Percentiles rank a stretch among this genome's conserved stretches.
phyloP scores from a whole-genome alignment of 202 grass and related monocot genomes.

The Elaeis oleifera region DNA sequence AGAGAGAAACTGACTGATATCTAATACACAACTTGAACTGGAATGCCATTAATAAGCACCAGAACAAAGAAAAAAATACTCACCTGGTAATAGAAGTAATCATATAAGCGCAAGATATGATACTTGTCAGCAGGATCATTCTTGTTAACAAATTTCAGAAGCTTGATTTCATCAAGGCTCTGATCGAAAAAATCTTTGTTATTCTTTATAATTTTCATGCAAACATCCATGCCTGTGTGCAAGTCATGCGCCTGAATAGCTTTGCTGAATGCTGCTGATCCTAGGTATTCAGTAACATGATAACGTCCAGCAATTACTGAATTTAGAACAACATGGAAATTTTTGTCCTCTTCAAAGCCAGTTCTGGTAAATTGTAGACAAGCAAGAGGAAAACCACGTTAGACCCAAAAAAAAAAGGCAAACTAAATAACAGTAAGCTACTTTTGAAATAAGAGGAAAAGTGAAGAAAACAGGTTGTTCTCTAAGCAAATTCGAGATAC shows the following conservation, averaged over 20 bases:
- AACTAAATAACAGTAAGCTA: neutral
- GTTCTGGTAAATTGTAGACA: constrained; percentile 29
- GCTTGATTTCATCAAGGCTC: constrained; percentile 99
- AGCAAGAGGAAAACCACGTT: constrained; percentile 12
- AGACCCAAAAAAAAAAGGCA: constrained; percentile 8
- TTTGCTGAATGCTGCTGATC: constrained; percentile 56
- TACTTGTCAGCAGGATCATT: constrained; percentile 93
- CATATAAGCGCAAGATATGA: constrained; percentile 90
- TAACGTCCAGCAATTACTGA: constrained; percentile 17
- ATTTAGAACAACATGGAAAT: constrained; percentile 13
- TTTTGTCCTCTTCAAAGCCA: constrained; percentile 20
- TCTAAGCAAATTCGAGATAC: neutral
- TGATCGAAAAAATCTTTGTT: constrained; percentile 99
- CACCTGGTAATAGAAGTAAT: constrained; percentile 99
- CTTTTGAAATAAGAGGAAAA: constrained; percentile 14
- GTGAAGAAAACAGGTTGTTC: constrained; percentile 2
- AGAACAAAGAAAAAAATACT: constrained; percentile 6
- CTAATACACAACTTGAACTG: no score
- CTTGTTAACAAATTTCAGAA: constrained; percentile 98
- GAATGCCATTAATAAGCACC: no score
- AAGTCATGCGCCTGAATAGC: constrained; percentile 99
- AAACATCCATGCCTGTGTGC: constrained; percentile 98
- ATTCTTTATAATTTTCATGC: constrained; percentile 99
- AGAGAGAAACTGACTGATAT: no score
- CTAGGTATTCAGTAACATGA: constrained; percentile 17